Evolutionary conservation across 257 asterid genomes (phyloP).

Genomic region (Nicotiana undulata): DNA sequence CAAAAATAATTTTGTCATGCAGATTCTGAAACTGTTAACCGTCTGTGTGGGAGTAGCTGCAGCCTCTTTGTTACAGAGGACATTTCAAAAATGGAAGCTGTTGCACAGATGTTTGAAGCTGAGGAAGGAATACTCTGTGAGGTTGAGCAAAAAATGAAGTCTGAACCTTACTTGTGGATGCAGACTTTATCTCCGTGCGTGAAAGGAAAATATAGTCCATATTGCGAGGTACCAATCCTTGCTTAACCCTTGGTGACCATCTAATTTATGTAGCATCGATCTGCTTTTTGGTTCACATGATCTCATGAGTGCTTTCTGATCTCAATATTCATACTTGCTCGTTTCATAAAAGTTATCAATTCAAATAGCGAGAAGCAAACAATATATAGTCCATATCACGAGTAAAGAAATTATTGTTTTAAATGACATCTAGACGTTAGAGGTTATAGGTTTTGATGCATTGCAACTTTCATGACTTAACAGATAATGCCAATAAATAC

Average conservation of each 20-base stretch:
- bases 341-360: neutral
- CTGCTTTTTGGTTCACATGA: neutral
- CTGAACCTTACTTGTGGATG: conserved; percentile 12
- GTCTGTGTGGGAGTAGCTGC: conserved; percentile 18
- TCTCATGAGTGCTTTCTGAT: neutral
- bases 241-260: neutral
- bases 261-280: neutral
- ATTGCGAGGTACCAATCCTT: conserved; percentile 21
- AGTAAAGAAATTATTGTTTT: neutral
- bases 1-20: neutral
- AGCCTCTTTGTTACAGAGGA: conserved; percentile 17
- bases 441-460: neutral
- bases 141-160: conserved; percentile 25
- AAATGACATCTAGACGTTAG: neutral
- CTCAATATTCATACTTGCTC: neutral
- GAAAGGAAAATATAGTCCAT: conserved; percentile 21
- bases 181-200: neutral
- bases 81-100: conserved; percentile 20
- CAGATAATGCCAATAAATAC: neutral
- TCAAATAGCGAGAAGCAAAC: neutral
- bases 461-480: neutral
- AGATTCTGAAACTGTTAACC: conserved; percentile 17
- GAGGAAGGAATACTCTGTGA: conserved; percentile 14
- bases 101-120: conserved; percentile 24
- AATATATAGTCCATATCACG: neutral